Evolutionary conservation across 2,329 filamentous ascomycete species (phyloP), one percentile per base, ranked within the genome.

Genomic region (Blastomyces parvus): DNA sequence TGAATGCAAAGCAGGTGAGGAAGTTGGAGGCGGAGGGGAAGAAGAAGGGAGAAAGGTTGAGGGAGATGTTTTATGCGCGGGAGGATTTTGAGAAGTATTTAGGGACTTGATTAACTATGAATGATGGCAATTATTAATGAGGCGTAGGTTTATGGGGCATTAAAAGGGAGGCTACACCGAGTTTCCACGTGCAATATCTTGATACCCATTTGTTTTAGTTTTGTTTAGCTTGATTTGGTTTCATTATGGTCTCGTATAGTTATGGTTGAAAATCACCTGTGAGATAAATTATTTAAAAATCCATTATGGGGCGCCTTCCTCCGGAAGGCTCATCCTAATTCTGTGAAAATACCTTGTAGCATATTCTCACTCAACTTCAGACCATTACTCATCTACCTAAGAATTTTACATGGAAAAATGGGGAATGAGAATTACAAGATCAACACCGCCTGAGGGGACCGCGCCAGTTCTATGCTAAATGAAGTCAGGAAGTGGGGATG

Each of bases 41-140:
- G 76, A 85, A 78, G 72, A 86, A 80, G 65, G 80, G 82, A 22
- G 84, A 89, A 64, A 85, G 77, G 69, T 73, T 96, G 64, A 82
- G 86, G 67, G 81, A 85, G 68, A 81, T 89, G 76, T 88, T 96
- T 66, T 93, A 89, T 74, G 82, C 84, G 25, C 86, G 84, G 67
- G 83, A 88, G n/a, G 88, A 93, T 67, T 78, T 95, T 62, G 85
- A 91, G 69, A 85, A 82, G 70, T 94, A 95, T 72, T 75, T 95
- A 22, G 83, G 86, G 33, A 17, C 5, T n/a, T 53, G n/a, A 56
- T 48, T 57, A 6, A 11, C 7, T 58, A 30, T 59, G n/a, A 17
- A n/a, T n/a, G 8, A 44, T 44, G n/a, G 14, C 38, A 14, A 42
- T 42, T 3, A 44, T 59, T 11, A 40, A 27, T 48, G 40, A 25